phyloP scores from a whole-genome alignment of 2,329 filamentous ascomycete genomes.

The Xylariaceae sp. region DNA sequence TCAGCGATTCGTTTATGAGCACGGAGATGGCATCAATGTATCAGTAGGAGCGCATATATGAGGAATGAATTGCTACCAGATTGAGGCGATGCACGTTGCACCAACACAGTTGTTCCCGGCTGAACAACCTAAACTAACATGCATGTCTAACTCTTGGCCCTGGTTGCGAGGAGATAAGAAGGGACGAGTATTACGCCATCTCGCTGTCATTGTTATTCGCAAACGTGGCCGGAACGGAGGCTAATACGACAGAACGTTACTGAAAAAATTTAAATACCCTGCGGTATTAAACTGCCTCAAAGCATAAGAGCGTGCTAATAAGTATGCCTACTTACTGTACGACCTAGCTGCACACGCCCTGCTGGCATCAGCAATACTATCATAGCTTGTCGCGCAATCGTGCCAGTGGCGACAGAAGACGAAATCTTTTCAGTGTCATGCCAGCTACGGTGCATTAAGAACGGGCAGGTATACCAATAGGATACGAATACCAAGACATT shows the following conservation, averaged over 20 bases:
- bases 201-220: slow-evolving; percentile 3
- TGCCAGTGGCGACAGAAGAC: slow-evolving; percentile 17
- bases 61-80: slow-evolving; percentile 23
- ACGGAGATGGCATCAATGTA: slow-evolving; percentile 12
- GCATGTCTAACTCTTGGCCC: slow-evolving; percentile 16
- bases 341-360: slow-evolving; percentile 4
- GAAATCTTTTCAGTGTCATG: slow-evolving; percentile 18
- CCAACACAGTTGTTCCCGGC: slow-evolving; percentile 18
- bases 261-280: too few species aligned
- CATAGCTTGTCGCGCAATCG: slow-evolving; percentile 21
- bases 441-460: slow-evolving; percentile 10
- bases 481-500: too few species aligned
- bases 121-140: slow-evolving; percentile 20
- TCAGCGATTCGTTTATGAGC: slow-evolving; percentile 19
- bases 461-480: slow-evolving; percentile 10
- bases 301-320: background rate
- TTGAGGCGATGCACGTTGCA: slow-evolving; percentile 21
- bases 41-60: slow-evolving; percentile 2
- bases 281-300: too few species aligned
- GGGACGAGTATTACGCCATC: slow-evolving; percentile 13
- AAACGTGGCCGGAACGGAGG: slow-evolving; percentile 14
- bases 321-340: background rate
- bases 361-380: too few species aligned
- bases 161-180: slow-evolving; percentile 2
- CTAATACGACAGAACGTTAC: slow-evolving; percentile 12